A percentile compares a stretch with the other conserved stretches of the same genome.
These are phyloP conservation scores for Mycena sanguinolenta DNA, from an alignment of 768 basidiomycete species.

Conservation along the genomic window DNA sequence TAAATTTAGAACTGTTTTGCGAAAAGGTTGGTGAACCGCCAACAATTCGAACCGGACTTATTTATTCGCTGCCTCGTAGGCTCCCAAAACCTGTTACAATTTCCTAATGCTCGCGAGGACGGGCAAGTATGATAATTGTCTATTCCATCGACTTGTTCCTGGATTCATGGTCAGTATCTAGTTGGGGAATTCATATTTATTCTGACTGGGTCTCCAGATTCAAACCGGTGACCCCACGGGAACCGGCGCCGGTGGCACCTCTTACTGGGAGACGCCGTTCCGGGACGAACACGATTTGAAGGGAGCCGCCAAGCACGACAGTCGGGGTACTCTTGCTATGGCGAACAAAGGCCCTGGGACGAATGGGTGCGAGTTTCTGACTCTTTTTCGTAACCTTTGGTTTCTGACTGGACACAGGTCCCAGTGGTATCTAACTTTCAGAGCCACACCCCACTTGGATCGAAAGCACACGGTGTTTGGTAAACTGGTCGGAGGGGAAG, in stretches of 20 bases:
- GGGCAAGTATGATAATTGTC: conserved; percentile 90
- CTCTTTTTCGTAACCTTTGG: neutral
- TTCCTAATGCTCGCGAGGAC: conserved; percentile 93
- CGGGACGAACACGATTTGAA: conserved; percentile 93
- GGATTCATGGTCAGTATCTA: conserved; percentile 86
- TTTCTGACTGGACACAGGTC: conserved; percentile 62
- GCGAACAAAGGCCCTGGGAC: conserved; percentile 94
- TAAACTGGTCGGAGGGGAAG: conserved; percentile 95
- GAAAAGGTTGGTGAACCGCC: conserved; percentile 73
- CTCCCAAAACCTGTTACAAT: conserved; percentile 98
- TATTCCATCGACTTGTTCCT: conserved; percentile 94
- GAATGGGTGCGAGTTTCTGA: conserved; percentile 70
- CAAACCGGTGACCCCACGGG: conserved; percentile 99
- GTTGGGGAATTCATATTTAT: conserved; percentile 1
- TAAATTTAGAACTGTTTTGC: conserved; percentile 88
- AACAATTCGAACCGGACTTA: neutral
- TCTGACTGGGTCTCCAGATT: conserved; percentile 64
- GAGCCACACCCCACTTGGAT: conserved; percentile 85
- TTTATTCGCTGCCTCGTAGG: conserved; percentile 57
- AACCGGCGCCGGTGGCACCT: conserved; percentile 93
- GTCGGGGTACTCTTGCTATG: conserved; percentile 91
- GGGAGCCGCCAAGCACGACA: conserved; percentile 89
- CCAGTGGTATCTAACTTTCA: conserved; percentile 96
- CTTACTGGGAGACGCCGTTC: conserved; percentile 96
- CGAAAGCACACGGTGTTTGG: conserved; percentile 98